phyloP scores from a whole-genome alignment of 1,139 yeast species.

The Schwanniomyces etchellsii region DNA sequence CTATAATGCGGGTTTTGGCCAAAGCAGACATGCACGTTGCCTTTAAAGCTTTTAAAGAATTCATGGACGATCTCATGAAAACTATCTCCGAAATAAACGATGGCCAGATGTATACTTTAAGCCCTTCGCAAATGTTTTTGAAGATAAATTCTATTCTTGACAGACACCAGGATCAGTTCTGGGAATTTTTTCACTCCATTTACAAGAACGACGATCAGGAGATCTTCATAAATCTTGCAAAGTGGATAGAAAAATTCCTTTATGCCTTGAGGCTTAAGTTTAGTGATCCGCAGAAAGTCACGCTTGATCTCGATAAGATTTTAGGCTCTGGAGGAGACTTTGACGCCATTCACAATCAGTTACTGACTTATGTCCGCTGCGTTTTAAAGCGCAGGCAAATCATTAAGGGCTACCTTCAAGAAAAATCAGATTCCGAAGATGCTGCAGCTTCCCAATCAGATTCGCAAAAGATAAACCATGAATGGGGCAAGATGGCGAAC shows the following conservation, averaged over 20 bases:
- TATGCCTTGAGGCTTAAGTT: conserved; percentile 57
- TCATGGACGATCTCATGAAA: conserved; percentile 64
- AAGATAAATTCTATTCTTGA: conserved; percentile 59
- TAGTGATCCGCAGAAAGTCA: conserved; percentile 40
- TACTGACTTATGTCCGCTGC: conserved; percentile 22
- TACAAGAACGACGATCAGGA: conserved; percentile 69
- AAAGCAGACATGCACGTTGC: conserved; percentile 74
- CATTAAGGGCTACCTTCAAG: conserved; percentile 28
- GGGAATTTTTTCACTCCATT: conserved; percentile 70
- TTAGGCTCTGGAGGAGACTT: conserved; percentile 13
- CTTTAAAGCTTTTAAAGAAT: conserved; percentile 64
- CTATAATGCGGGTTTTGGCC: conserved; percentile 70
- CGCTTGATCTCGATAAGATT: conserved; percentile 21
- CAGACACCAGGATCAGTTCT: conserved; percentile 65
- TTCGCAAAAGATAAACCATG: conserved; percentile 28
- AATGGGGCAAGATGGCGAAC: conserved; percentile 45
- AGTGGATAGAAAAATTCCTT: conserved; percentile 61
- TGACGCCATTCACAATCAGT: conserved; percentile 23
- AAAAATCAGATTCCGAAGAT: conserved; percentile 13
- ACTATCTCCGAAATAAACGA: conserved; percentile 42
- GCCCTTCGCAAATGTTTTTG: conserved; percentile 52
- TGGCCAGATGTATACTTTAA: conserved; percentile 42
- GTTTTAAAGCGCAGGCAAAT: conserved; percentile 26
- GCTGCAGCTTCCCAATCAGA: not conserved
- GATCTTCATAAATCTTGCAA: conserved; percentile 62